Evolutionary conservation across 2,329 filamentous ascomycete genomes (phyloP), one percentile per base, ranked within the genome.

Genomic region (Phialocephala sp.): DNA sequence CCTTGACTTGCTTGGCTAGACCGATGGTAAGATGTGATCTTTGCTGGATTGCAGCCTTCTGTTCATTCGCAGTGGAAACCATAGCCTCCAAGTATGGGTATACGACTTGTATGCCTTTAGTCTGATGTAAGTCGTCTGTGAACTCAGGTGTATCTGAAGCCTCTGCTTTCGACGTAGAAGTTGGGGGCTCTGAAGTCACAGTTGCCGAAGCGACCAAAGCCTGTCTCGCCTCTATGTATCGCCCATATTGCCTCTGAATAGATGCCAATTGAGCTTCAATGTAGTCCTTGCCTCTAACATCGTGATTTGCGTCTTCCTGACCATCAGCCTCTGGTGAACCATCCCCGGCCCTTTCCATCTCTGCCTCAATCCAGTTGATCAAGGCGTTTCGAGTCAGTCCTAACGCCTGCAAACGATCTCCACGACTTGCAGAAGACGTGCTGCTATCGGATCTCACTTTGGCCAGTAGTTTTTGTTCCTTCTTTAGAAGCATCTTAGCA

Each of bases 281-380:
- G 65, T 72, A 69, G 35, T 70, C 68, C 39, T 66, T 62, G 24
- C 64, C 69, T 57, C 47, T 61, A 66, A 69, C 45, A 65, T 75
- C 63, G 9, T 60, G 36, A 35, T 18, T 60, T 2, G 32, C 14
- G 45, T 43, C 4, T 18, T 63, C 22, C 56, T 59, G 22, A 18
- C 66, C 64, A 22, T 75, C 77, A 1, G 76, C 74, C 24, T 77
- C 77, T 4, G 81, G 80, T 1, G 68, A 50, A 8, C 57, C 54
- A 14, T 76, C 73, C 36, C 70, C 71, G 18, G 86, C 85, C 62
- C 84, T 85, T 60, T 81, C 78, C 24, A 90, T 77, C 73, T 90
- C 88, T 5, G 78, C 79, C 74, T 90, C 88, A 64, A 90, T 89
- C 88, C 88, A 90, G 64, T 77, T 80, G 65, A 90, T 89, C 59